These are phyloP conservation scores for Bretschneidera sinensis DNA, from an alignment of 345 rosid species.

Conservation along the genomic window DNA sequence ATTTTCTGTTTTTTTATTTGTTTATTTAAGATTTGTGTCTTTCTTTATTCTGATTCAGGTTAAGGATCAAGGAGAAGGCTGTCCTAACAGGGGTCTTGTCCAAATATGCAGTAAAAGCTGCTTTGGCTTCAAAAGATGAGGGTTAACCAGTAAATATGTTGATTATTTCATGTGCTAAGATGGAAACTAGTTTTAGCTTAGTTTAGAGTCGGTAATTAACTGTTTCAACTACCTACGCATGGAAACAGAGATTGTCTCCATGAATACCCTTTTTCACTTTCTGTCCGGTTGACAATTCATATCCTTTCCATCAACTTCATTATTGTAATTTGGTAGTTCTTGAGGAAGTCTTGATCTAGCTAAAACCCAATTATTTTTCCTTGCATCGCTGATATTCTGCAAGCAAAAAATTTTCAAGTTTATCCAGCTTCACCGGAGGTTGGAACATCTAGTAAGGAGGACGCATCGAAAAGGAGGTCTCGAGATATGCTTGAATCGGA, in stretches of 20 bases:
- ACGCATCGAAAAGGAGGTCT: constrained; percentile 35
- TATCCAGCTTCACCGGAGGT: constrained; percentile 26
- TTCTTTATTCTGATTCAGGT: constrained; percentile 33
- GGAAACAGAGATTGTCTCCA: background rate
- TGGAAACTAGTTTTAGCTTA: background rate
- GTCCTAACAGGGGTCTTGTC: too few relatives aligned
- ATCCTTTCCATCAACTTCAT: background rate
- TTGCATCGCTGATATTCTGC: too few relatives aligned
- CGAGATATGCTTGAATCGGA: constrained; percentile 20
- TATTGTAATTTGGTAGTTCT: too few relatives aligned
- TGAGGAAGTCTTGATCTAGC: too few relatives aligned
- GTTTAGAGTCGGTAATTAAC: too few relatives aligned
- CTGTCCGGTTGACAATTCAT: background rate
- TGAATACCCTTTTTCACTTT: background rate
- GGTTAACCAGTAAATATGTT: constrained; percentile 9
- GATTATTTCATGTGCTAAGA: too few relatives aligned
- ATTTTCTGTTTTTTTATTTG: constrained; percentile 7
- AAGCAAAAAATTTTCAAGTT: too few relatives aligned
- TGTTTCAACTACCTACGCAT: background rate
- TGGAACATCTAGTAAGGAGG: constrained; percentile 16
- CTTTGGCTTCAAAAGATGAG: constrained; percentile 31
- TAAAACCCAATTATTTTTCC: too few relatives aligned
- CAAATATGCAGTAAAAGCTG: constrained; percentile 46
- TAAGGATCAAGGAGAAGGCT: constrained; percentile 77
- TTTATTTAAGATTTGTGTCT: background rate